phyloP scores from a whole-genome alignment of 2,329 filamentous ascomycete species.

The Aspergillus transmontanensis region DNA sequence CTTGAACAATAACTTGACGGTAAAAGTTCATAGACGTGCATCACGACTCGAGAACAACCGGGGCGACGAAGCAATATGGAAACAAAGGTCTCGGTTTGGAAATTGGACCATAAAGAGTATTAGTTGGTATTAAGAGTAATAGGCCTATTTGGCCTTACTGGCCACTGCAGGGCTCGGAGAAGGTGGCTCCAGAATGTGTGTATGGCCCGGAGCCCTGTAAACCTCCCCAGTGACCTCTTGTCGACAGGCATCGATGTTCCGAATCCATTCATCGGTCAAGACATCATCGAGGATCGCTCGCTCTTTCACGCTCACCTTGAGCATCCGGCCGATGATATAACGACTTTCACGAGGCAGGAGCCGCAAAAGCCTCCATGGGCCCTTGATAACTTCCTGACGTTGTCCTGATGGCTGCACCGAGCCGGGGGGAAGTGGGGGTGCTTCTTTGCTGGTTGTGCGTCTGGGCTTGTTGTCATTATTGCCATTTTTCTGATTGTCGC shows the following conservation, averaged over 20 bases:
- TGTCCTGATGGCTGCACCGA: slow-evolving; percentile 31
- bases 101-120: slow-evolving; percentile 3
- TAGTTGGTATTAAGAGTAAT: slow-evolving; percentile 3
- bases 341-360: slow-evolving; percentile 86
- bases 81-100: neutral
- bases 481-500: slow-evolving; percentile 19
- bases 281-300: slow-evolving; percentile 86
- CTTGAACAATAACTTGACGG: neutral
- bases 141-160: slow-evolving; percentile 39
- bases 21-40: neutral
- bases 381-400: slow-evolving; percentile 77
- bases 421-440: slow-evolving; percentile 36
- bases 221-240: slow-evolving; percentile 75
- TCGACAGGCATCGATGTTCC: slow-evolving; percentile 77
- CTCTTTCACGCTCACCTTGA: slow-evolving; percentile 81
- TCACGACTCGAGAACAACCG: neutral
- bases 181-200: slow-evolving; percentile 78
- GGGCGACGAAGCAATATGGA: neutral
- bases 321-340: slow-evolving; percentile 88
- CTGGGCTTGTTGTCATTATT: slow-evolving; percentile 27
- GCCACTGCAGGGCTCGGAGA: slow-evolving; percentile 36
- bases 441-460: slow-evolving; percentile 44
- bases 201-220: slow-evolving; percentile 73
- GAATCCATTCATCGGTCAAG: slow-evolving; percentile 86
- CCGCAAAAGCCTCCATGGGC: slow-evolving; percentile 86